Base-by-base conservation (phyloP, 805 yeast genomes). In the Metschnikowia drakensbergensis region DNA sequence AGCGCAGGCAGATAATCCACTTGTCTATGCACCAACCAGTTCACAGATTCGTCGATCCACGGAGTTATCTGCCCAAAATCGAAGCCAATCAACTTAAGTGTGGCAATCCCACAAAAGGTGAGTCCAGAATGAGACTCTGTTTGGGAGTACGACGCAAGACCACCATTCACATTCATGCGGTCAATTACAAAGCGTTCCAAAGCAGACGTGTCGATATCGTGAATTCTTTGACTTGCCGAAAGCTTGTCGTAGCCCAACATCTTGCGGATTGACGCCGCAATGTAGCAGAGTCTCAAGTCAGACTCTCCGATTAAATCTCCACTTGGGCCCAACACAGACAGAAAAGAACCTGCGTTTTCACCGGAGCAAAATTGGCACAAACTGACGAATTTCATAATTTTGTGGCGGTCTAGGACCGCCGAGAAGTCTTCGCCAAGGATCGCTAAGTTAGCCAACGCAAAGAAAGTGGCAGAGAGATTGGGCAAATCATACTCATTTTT, bases 91-190 rank as follows among this genome's bases (percentile, higher is more conserved):
- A 87, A 55, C 31, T 63, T 59, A 48, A 89, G 69, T 1, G 86
- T 64, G 0, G 86, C 85, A 25, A 91, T 57, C 0, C 87, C 96
- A 67, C 97, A 91, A 59, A 81, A 92, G 0, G 96, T 86, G 50
- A 86, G 74, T 0, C 98, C 99, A 6, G 89, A 83, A 66, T 92
- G 97, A 2, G 90, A 73, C 63, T 92, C 99, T 10, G 72, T 66
- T 34, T 61, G 59, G 3, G 68, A 64, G 6, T 52, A 39, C 25
- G 77, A 76, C 4, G 91, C 86, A 40, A 88, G 65, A 0, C 96
- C 97, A 1, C 97, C 97, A 58, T 78, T 82, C 55, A 65, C 75
- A 47, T 59, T 63, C 27, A 66, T 49, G 36, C 70, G 49, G 6
- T 42, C 47, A 3, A 60, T 36, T 5, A 73, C 54, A 59, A 73